Conservation (phyloP, 148 eudicot genomes). For the Chenopodium formosanum region DNA sequence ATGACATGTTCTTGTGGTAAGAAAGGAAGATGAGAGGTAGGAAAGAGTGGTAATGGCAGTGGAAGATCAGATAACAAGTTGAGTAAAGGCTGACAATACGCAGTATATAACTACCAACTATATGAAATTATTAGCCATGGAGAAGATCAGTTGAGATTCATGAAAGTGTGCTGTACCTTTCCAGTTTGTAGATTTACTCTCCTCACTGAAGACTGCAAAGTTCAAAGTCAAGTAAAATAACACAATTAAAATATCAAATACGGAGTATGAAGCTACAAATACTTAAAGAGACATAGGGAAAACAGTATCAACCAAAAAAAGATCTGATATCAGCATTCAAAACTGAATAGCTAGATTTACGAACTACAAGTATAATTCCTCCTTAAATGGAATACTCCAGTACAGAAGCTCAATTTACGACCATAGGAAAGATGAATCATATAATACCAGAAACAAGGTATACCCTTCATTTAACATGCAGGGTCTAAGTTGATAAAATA, state of each 20-base stretch:
- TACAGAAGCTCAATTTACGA: not conserved
- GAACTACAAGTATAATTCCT: not conserved
- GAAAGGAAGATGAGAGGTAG: not conserved
- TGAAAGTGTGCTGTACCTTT: slow-evolving; percentile 47
- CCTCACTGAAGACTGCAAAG: slow-evolving; percentile 86
- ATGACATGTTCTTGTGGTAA: not conserved
- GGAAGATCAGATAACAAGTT: not conserved
- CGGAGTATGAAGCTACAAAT: not conserved
- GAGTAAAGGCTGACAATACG: not conserved
- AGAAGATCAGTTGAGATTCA: not conserved
- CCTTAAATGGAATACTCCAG: not conserved
- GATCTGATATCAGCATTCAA: not conserved
- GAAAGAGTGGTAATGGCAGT: not conserved
- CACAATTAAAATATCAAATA: not conserved
- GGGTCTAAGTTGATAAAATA: not conserved
- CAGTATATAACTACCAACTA: not conserved
- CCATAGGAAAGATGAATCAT: not conserved
- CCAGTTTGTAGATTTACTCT: slow-evolving; percentile 74
- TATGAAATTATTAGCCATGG: not conserved
- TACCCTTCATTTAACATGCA: not conserved
- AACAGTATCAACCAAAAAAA: not conserved
- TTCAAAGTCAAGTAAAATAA: slow-evolving; percentile 24
- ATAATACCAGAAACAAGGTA: not conserved
- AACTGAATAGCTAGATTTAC: not conserved
- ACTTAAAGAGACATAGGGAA: not conserved